phyloP scores from a whole-genome alignment of 2,329 filamentous ascomycete genomes.

The Cladosporium sp. region DNA sequence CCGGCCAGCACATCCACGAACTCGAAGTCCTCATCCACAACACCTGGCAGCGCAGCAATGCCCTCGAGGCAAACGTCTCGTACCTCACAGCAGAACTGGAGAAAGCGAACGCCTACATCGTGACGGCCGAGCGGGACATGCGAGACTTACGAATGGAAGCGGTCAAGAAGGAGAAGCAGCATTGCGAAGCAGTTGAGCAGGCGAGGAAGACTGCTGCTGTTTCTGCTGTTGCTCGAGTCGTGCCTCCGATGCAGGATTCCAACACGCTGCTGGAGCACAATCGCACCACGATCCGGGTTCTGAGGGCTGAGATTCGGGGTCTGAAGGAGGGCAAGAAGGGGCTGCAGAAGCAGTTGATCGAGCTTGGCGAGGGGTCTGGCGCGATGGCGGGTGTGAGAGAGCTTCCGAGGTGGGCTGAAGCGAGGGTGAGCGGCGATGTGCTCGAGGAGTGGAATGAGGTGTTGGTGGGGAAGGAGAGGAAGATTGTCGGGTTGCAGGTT shows the following conservation, averaged over 20 bases:
- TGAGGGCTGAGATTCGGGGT: not conserved
- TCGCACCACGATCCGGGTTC: not conserved
- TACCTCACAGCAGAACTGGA: not conserved
- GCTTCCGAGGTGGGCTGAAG: not conserved
- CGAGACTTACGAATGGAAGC: not conserved
- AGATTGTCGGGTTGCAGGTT: not conserved
- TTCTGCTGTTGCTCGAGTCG: not conserved
- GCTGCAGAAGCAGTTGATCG: not conserved
- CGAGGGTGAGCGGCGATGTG: not conserved
- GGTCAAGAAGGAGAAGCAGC: not conserved
- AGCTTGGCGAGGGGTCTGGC: not conserved
- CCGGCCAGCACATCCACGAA: not conserved
- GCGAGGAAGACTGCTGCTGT: not conserved
- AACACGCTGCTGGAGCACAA: not conserved
- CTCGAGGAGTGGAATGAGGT: constrained; percentile 10
- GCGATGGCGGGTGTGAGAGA: not conserved
- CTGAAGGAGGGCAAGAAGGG: not conserved
- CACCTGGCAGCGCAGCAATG: not conserved
- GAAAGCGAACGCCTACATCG: not conserved
- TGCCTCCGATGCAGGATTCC: not conserved
- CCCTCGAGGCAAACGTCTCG: not conserved
- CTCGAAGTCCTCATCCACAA: not conserved
- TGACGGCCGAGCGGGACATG: not conserved
- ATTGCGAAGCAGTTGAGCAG: not conserved
- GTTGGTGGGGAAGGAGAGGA: constrained; percentile 3